Evolutionary conservation across 2,329 filamentous ascomycete genomes (phyloP), one percentile per base, ranked within the genome.

Genomic region (Xylaria sp.): DNA sequence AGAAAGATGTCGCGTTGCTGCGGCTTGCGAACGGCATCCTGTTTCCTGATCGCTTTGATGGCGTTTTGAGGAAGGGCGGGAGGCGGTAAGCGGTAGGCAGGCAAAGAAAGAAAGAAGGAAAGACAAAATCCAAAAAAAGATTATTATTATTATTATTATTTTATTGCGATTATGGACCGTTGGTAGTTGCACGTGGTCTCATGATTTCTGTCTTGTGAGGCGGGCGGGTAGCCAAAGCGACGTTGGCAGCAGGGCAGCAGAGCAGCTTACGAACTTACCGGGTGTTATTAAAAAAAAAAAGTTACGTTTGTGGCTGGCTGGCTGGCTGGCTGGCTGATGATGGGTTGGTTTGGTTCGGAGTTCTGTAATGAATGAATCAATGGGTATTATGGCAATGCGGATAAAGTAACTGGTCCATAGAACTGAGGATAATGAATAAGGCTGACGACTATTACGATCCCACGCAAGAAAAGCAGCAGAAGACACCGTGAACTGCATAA

Each of bases 21-120:
- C 42, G 69, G 17, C 69, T 73, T n/a, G 74, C 73, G 3, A 76
- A 75, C 51, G 70, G 67, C 1, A 76, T 76, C 11, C 59, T 76
- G 17, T 76, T 76, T 51, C 74, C 74, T 0, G 74, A 76, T 65
- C 71, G 73, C 2, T 68, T 66, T n/a, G 68, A 70, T 17, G 60
- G 60, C 17, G 63, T 66, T 33, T 31, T 54, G 51, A 63, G 54
- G 17, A 54, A 51, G 38, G 53, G 62, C 3, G 57, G 67, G 20
- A 53, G 47, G 38, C 54, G 63, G 29, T 47, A 56, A 47, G 22
- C 17, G 22, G 20, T 31, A 20, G n/a, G 33, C 1, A 25, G 9
- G 33, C 9, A 11, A 22, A 2, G 17, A 22, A 17, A 20, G 11
- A 47, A 22, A 36, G 5, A 38, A 15, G 15, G 38, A 20, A 45